Percentiles rank a stretch among this genome's conserved stretches.
phyloP scores from a whole-genome alignment of 1,284 basidiomycete genomes.

The Irpex sp. region DNA sequence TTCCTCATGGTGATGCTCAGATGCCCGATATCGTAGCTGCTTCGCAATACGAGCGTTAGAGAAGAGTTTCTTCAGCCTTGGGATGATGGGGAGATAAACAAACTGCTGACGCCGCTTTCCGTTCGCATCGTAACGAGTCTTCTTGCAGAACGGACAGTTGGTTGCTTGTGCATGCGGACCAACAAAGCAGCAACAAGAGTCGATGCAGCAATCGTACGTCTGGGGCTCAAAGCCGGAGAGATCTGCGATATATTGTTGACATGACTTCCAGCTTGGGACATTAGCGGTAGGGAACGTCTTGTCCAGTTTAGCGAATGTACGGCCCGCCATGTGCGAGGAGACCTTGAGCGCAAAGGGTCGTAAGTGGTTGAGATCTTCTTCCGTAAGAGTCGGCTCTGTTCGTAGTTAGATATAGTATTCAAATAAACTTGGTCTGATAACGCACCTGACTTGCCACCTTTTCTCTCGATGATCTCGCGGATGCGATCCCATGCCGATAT shows the following conservation, averaged over 20 bases:
- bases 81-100: conserved; percentile 24
- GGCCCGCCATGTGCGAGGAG: conserved; percentile 22
- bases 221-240: conserved; percentile 39
- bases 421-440: background rate
- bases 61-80: conserved; percentile 15
- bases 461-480: conserved; percentile 26
- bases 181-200: conserved; percentile 43
- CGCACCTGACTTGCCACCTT: conserved; percentile 15
- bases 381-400: conserved; percentile 16
- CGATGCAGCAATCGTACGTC: conserved; percentile 44
- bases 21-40: conserved; percentile 29
- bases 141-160: conserved; percentile 42
- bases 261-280: conserved; percentile 18
- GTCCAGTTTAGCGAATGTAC: conserved; percentile 23
- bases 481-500: conserved; percentile 28
- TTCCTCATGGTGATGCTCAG: background rate
- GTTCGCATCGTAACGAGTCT: conserved; percentile 26
- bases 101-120: conserved; percentile 22
- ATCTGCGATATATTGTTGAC: conserved; percentile 26
- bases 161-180: conserved; percentile 30
- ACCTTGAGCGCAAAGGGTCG: conserved; percentile 28
- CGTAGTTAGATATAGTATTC: background rate
- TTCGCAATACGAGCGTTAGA: conserved; percentile 13
- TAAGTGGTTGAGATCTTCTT: conserved; percentile 19
- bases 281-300: conserved; percentile 22